A percentile compares a stretch with the other conserved stretches of the same genome.
phyloP scores from a whole-genome alignment of 2,329 filamentous ascomycete species.

The Penicillium sp. region DNA sequence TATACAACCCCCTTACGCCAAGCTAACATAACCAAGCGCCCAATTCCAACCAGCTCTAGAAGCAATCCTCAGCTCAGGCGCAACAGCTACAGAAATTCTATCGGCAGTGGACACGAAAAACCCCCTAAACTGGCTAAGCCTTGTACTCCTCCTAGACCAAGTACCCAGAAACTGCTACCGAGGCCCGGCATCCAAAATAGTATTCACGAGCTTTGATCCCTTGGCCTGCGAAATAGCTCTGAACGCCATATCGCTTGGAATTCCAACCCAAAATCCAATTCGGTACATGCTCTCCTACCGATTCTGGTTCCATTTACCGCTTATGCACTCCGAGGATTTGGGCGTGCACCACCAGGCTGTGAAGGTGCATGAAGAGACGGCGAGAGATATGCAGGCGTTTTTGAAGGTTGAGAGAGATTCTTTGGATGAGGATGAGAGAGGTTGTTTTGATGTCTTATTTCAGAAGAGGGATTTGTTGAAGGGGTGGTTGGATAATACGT shows the following conservation, averaged over 20 bases:
- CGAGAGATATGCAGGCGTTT: slow-evolving; percentile 17
- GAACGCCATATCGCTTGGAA: slow-evolving; percentile 38
- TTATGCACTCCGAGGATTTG: slow-evolving; percentile 54
- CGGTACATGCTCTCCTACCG: slow-evolving; percentile 42
- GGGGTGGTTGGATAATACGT: slow-evolving; percentile 5
- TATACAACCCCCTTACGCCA: background rate
- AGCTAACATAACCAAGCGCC: slow-evolving; percentile 6
- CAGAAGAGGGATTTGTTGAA: slow-evolving; percentile 9
- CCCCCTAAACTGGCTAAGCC: slow-evolving; percentile 40
- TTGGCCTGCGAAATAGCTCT: slow-evolving; percentile 50
- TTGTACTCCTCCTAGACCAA: slow-evolving; percentile 63
- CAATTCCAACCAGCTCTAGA: slow-evolving; percentile 22
- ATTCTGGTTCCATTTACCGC: slow-evolving; percentile 60
- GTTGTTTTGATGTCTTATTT: slow-evolving; percentile 11
- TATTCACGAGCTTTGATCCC: slow-evolving; percentile 60
- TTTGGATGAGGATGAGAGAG: slow-evolving; percentile 16
- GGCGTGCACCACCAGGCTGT: slow-evolving; percentile 20
- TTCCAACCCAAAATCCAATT: slow-evolving; percentile 28
- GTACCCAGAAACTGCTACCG: slow-evolving; percentile 64
- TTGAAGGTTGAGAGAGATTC: slow-evolving; percentile 7
- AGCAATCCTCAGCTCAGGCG: slow-evolving; percentile 12
- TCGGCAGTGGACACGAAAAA: slow-evolving; percentile 13
- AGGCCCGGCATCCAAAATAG: slow-evolving; percentile 43
- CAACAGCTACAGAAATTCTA: slow-evolving; percentile 17
- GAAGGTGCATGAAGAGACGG: slow-evolving; percentile 14